Evolutionary conservation across 257 asterid species (phyloP).

Genomic region (Rubia yunnanensis): DNA sequence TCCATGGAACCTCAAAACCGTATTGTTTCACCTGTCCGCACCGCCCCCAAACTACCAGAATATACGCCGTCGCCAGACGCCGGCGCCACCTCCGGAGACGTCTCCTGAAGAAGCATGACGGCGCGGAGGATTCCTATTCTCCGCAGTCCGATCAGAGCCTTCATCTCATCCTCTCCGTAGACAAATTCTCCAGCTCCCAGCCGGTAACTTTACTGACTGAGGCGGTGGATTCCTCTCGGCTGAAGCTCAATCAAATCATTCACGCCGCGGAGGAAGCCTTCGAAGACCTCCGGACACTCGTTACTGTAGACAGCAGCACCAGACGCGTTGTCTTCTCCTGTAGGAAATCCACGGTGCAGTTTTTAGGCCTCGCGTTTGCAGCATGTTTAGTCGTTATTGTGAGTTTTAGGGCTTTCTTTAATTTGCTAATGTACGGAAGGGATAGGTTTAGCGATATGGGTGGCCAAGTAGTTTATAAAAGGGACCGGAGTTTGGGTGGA

Average conservation of each 20-base stretch:
- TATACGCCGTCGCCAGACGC: slow-evolving; percentile 32
- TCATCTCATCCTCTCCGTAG: slow-evolving; percentile 41
- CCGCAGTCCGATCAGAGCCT: slow-evolving; percentile 48
- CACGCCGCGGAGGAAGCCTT: slow-evolving; percentile 43
- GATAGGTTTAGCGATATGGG: slow-evolving; percentile 4
- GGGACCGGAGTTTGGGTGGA: slow-evolving; percentile 95
- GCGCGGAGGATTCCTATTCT: slow-evolving; percentile 18
- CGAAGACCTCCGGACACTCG: slow-evolving; percentile 53
- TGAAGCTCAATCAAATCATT: slow-evolving; percentile 33
- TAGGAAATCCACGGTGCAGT: slow-evolving; percentile 62
- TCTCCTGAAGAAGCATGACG: slow-evolving; percentile 30
- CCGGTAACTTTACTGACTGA: slow-evolving; percentile 38
- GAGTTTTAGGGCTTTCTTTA: slow-evolving; percentile 37
- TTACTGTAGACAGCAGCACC: slow-evolving; percentile 30
- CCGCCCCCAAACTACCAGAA: slow-evolving; percentile 8
- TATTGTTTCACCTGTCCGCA: slow-evolving; percentile 10
- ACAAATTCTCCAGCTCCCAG: slow-evolving; percentile 14
- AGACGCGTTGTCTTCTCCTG: slow-evolving; percentile 55
- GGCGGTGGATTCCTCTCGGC: slow-evolving; percentile 25
- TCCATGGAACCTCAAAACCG: slow-evolving; percentile 23
- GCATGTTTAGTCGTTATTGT: slow-evolving; percentile 37
- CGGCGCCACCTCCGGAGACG: slow-evolving; percentile 74
- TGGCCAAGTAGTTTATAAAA: slow-evolving; percentile 49
- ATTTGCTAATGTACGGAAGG: slow-evolving; percentile 10
- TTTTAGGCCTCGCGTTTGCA: slow-evolving; percentile 29